A percentile compares a stretch with the other conserved stretches of the same genome.
Evolutionary conservation across 1,139 yeast genomes (phyloP).

Genomic region (Saccharomycopsis crataegensis): DNA sequence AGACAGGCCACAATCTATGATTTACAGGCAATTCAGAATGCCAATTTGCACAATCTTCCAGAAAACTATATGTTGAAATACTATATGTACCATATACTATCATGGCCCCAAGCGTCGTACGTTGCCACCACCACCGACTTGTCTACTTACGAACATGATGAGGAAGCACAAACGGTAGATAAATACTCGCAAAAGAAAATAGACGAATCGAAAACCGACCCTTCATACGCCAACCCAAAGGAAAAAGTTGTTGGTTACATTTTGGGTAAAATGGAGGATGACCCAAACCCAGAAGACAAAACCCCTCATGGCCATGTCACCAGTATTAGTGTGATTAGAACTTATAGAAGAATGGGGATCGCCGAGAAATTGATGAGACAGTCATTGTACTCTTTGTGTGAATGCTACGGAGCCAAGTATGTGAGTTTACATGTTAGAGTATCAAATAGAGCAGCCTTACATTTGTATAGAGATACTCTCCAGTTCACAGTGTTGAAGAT

Average conservation of each 20-base stretch:
- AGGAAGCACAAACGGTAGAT: conserved; percentile 21
- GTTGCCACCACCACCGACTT: conserved; percentile 76
- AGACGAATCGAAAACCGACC: conserved; percentile 33
- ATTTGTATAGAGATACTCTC: conserved; percentile 80
- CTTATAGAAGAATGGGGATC: conserved; percentile 89
- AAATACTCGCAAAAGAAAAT: conserved; percentile 18
- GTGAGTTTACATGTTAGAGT: conserved; percentile 92
- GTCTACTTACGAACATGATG: conserved; percentile 27
- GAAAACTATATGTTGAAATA: conserved; percentile 91
- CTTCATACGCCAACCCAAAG: conserved; percentile 47
- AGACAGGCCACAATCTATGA: conserved; percentile 85
- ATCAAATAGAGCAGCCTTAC: conserved; percentile 90
- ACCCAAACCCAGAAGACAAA: conserved; percentile 63
- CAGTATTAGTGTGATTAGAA: conserved; percentile 88
- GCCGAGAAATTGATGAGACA: conserved; percentile 94
- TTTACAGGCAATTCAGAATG: conserved; percentile 93
- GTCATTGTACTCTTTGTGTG: conserved; percentile 70
- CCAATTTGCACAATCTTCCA: conserved; percentile 86
- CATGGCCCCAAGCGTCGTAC: conserved; percentile 98
- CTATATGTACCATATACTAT: conserved; percentile 84
- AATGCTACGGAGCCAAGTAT: conserved; percentile 72
- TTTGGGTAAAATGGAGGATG: conserved; percentile 94
- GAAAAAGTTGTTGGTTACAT: conserved; percentile 93
- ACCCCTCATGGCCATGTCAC: conserved; percentile 89
- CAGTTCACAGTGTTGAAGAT: conserved; percentile 73